Evolutionary conservation across 176 grass and related monocot genomes (phyloP).

Genomic region (Raddia distichophylla): DNA sequence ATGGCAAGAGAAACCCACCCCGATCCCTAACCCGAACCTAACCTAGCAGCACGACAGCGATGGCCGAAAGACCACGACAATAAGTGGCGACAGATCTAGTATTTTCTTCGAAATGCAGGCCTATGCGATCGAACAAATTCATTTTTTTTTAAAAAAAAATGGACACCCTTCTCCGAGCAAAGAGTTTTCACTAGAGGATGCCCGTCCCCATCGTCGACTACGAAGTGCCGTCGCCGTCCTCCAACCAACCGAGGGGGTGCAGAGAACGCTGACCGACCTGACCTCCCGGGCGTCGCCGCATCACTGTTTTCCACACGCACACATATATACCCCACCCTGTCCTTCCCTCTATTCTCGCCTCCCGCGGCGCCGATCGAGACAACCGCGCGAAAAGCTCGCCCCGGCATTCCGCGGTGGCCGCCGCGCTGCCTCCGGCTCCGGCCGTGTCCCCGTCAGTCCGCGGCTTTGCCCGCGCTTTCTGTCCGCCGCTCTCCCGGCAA

Average conservation of each 20-base stretch:
- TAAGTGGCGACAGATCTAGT: no score
- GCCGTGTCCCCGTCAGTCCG: background rate
- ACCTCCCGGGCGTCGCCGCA: background rate
- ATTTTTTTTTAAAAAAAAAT: no score
- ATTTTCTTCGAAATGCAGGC: no score
- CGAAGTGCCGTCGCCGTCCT: background rate
- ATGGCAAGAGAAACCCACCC: no score
- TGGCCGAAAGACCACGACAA: no score
- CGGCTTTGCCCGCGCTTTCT: constrained; percentile 9
- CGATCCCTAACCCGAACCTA: no score
- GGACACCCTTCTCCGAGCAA: no score
- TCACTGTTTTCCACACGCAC: background rate
- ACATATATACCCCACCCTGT: background rate
- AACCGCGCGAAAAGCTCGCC: constrained; percentile 3
- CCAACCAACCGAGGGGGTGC: background rate
- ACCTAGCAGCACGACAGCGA: no score
- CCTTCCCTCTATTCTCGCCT: background rate
- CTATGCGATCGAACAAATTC: no score
- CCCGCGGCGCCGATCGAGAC: background rate
- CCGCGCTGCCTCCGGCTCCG: background rate
- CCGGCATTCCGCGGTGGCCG: background rate
- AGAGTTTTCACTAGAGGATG: no score
- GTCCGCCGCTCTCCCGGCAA: background rate
- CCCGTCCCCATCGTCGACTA: background rate
- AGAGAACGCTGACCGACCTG: background rate